Evolutionary conservation across 2,329 filamentous ascomycete genomes (phyloP).

Genomic region (Trichothecium roseum): DNA sequence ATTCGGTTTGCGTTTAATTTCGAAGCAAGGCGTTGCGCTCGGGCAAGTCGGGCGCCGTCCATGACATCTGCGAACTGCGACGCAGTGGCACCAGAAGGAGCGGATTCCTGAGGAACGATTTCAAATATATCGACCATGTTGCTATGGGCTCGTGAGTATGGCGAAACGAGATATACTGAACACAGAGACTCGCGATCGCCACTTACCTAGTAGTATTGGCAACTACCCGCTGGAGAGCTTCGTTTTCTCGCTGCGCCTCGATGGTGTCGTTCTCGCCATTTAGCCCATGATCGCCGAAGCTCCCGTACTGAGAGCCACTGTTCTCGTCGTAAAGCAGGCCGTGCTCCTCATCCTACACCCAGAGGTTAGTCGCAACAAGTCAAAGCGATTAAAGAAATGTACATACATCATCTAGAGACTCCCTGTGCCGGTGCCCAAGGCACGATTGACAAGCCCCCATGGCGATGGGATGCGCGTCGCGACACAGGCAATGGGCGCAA

Average conservation of each 20-base stretch:
- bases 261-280: constrained; percentile 47
- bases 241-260: constrained; percentile 53
- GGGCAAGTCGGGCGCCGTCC: constrained; percentile 44
- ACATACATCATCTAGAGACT: constrained; percentile 45
- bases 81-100: constrained; percentile 20
- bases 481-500: neutral
- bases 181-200: neutral
- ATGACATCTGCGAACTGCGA: constrained; percentile 36
- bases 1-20: constrained; percentile 41
- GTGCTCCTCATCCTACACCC: constrained; percentile 42
- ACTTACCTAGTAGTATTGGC: constrained; percentile 54
- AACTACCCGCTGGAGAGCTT: constrained; percentile 54
- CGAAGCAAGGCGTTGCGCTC: constrained; percentile 52
- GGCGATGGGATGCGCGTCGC: constrained; percentile 8
- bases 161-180: constrained; percentile 1
- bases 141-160: constrained; percentile 23
- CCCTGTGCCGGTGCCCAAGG: constrained; percentile 39
- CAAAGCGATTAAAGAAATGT: neutral
- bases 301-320: constrained; percentile 49
- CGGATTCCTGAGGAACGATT: constrained; percentile 42
- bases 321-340: constrained; percentile 52
- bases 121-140: constrained; percentile 61
- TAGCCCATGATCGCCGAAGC: constrained; percentile 46
- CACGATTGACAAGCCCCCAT: constrained; percentile 56
- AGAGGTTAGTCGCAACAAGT: neutral